These are phyloP conservation scores for Trichosporon sp. DNA, from an alignment of 1,284 basidiomycete genomes.

Conservation along the genomic window DNA sequence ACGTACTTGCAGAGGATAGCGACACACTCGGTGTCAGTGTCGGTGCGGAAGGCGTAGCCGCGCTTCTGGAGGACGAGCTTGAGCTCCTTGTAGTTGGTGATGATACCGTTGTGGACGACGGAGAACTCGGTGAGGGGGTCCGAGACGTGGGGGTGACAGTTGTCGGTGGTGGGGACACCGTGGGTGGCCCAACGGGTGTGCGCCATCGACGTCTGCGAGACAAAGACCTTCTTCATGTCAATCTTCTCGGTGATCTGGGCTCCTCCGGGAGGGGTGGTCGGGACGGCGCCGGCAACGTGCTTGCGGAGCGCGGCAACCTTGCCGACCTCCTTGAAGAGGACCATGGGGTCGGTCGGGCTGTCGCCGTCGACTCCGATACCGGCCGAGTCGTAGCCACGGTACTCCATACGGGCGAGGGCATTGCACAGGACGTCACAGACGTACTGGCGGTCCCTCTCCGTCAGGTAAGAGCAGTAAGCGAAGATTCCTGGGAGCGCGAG, in stretches of 20 bases:
- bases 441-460: slow-evolving; percentile 90
- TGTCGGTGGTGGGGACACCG: slow-evolving; percentile 77
- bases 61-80: slow-evolving; percentile 91
- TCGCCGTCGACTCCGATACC: slow-evolving; percentile 91
- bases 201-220: slow-evolving; percentile 92
- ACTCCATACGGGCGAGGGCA: slow-evolving; percentile 92
- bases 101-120: slow-evolving; percentile 98
- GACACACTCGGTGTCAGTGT: slow-evolving; percentile 97
- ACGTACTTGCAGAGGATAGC: slow-evolving; percentile 96
- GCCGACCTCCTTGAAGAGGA: slow-evolving; percentile 98
- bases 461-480: slow-evolving; percentile 86
- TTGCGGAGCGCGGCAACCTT: slow-evolving; percentile 94
- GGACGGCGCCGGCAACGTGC: slow-evolving; percentile 69
- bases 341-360: slow-evolving; percentile 58
- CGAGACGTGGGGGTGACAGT: slow-evolving; percentile 94
- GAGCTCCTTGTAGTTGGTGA: slow-evolving; percentile 89
- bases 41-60: slow-evolving; percentile 89
- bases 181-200: slow-evolving; percentile 99
- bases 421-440: slow-evolving; percentile 88
- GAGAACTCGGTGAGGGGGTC: slow-evolving; percentile 78
- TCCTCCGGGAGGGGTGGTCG: slow-evolving; percentile 24
- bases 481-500: slow-evolving; percentile 67
- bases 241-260: slow-evolving; percentile 48
- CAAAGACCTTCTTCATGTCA: slow-evolving; percentile 75
- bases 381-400: slow-evolving; percentile 97